Evolutionary conservation across 805 yeast genomes (phyloP).

Genomic region (Yamadazyma akitaensis): DNA sequence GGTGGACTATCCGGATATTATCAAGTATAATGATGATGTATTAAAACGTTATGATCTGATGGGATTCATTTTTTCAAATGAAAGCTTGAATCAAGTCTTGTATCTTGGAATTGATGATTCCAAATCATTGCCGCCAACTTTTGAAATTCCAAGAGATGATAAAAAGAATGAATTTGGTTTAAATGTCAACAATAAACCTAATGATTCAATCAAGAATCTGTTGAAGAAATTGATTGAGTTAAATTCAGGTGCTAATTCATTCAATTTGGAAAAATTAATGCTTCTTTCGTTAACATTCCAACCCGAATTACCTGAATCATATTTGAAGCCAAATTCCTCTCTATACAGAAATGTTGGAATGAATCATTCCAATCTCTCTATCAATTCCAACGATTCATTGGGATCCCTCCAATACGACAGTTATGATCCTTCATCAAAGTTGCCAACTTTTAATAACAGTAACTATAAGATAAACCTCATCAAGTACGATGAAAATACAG

Average conservation of each 20-base stretch:
- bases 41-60: conserved; percentile 36
- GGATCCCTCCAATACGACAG: conserved; percentile 11
- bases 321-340: conserved; percentile 18
- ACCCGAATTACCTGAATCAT: conserved; percentile 49
- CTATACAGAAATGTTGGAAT: background rate
- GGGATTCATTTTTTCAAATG: conserved; percentile 44
- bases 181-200: conserved; percentile 2
- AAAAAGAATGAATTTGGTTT: background rate
- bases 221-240: conserved; percentile 45
- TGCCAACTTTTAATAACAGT: conserved; percentile 36
- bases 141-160: conserved; percentile 4
- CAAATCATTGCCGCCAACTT: conserved; percentile 16
- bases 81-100: conserved; percentile 40
- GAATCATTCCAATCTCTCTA: conserved; percentile 20
- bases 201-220: conserved; percentile 28
- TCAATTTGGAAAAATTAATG: conserved; percentile 57
- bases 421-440: conserved; percentile 17
- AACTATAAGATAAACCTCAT: conserved; percentile 31
- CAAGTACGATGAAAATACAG: conserved; percentile 33
- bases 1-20: conserved; percentile 40
- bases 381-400: conserved; percentile 24
- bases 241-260: conserved; percentile 34
- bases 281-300: conserved; percentile 60
- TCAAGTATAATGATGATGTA: conserved; percentile 39
- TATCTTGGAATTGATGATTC: conserved; percentile 37